Conservation (phyloP, 257 asterid genomes). For the Rhazya stricta region DNA sequence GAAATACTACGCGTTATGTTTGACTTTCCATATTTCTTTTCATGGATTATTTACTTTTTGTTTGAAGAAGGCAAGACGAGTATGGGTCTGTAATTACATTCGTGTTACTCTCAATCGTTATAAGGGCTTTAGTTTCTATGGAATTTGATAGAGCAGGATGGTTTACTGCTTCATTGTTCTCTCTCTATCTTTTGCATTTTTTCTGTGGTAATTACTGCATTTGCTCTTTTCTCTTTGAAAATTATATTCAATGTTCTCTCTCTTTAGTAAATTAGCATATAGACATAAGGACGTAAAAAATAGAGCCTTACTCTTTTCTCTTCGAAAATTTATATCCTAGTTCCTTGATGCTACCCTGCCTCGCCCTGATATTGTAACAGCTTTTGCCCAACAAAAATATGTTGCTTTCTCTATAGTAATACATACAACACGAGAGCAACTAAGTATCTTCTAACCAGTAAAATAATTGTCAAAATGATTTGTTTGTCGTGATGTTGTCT, state of each 20-base stretch:
- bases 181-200: no score
- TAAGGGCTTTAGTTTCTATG: background rate
- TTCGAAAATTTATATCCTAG: conserved; percentile 36
- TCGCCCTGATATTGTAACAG: no score
- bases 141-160: background rate
- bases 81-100: background rate
- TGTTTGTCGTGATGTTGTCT: no score
- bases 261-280: conserved; percentile 53
- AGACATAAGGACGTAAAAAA: conserved; percentile 47
- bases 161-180: no score
- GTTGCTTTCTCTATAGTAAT: no score
- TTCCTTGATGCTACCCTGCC: conserved; percentile 15
- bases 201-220: background rate
- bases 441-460: no score
- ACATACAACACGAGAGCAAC: no score
- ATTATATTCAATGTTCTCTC: conserved; percentile 32
- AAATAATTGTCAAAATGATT: no score
- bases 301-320: conserved; percentile 50
- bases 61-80: background rate
- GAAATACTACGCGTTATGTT: background rate
- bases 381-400: no score
- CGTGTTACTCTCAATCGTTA: background rate
- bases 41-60: background rate
- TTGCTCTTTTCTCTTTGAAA: background rate
- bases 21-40: background rate